Conservation (phyloP, 1,284 basidiomycete species). For the Taiwanofungus camphoratus region DNA sequence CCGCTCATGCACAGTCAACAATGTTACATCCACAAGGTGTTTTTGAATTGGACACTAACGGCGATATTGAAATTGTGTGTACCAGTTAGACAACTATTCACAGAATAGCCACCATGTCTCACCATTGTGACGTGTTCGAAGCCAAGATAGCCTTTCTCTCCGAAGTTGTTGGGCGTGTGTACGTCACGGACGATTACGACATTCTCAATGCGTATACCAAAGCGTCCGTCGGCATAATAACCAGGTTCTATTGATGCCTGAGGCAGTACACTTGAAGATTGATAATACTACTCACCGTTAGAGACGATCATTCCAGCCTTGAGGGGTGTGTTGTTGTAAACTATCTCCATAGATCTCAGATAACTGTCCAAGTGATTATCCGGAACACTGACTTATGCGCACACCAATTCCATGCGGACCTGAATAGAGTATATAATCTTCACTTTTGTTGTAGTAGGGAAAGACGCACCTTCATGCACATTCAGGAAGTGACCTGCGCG, state of each 20-base stretch:
- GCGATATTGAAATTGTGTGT: neutral
- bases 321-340: conserved; percentile 62
- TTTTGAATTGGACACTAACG: conserved; percentile 84
- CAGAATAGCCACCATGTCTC: too few species aligned
- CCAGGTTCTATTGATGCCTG: conserved; percentile 65
- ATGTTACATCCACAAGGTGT: conserved; percentile 63
- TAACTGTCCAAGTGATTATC: neutral
- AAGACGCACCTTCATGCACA: conserved; percentile 72
- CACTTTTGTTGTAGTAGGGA: neutral
- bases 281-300: conserved; percentile 47
- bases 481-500: conserved; percentile 74
- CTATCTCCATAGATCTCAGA: conserved; percentile 27
- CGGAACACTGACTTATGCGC: conserved; percentile 49
- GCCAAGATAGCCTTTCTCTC: conserved; percentile 73
- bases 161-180: conserved; percentile 81
- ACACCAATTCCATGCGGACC: conserved; percentile 85
- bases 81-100: neutral
- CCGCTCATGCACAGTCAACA: conserved; percentile 67
- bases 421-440: conserved; percentile 14
- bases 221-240: conserved; percentile 89
- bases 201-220: conserved; percentile 92
- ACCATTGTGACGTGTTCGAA: conserved; percentile 87
- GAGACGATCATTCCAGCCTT: conserved; percentile 87
- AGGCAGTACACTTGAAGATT: neutral
- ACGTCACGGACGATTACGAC: conserved; percentile 73